These are phyloP conservation scores for Oehlia diaphana DNA, from an alignment of 192 early-diverging fungal genomes.

Conservation along the genomic window DNA sequence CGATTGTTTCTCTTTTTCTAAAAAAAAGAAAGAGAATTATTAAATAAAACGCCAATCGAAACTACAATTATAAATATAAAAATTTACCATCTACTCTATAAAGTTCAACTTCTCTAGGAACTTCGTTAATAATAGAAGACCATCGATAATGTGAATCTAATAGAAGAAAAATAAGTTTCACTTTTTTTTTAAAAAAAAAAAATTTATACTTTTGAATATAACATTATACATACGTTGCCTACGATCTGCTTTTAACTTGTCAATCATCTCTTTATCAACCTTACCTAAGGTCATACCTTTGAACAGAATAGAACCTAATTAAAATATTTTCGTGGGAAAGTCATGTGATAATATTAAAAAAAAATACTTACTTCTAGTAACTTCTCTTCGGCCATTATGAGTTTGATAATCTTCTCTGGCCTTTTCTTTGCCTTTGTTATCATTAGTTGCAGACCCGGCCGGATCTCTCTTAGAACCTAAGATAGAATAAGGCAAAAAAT, in stretches of 20 bases:
- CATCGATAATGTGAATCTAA: constrained; percentile 11
- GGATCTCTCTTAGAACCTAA: neutral
- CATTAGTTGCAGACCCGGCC: neutral
- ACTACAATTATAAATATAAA: neutral
- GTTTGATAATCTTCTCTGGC: neutral
- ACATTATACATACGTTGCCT: neutral
- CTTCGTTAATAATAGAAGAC: constrained; percentile 3
- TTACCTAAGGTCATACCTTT: neutral
- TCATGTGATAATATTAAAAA: neutral
- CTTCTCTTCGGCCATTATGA: neutral
- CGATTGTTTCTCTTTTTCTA: neutral
- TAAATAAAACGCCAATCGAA: neutral
- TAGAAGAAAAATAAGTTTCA: neutral
- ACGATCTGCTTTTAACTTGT: neutral
- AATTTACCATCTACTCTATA: neutral
- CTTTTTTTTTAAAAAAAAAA: neutral
- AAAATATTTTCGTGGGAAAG: neutral
- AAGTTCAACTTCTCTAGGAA: constrained; percentile 5
- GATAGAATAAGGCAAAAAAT: neutral
- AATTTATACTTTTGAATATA: neutral
- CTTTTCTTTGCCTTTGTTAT: constrained; percentile 9
- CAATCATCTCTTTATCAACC: neutral
- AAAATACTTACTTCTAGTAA: neutral
- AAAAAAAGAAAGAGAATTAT: neutral
- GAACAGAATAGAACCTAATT: neutral